A percentile compares a stretch with the other conserved stretches of the same genome.
Evolutionary conservation across 352 stramenopile genomes (phyloP).

Genomic region (Phytopythium cucurbitacearum): DNA sequence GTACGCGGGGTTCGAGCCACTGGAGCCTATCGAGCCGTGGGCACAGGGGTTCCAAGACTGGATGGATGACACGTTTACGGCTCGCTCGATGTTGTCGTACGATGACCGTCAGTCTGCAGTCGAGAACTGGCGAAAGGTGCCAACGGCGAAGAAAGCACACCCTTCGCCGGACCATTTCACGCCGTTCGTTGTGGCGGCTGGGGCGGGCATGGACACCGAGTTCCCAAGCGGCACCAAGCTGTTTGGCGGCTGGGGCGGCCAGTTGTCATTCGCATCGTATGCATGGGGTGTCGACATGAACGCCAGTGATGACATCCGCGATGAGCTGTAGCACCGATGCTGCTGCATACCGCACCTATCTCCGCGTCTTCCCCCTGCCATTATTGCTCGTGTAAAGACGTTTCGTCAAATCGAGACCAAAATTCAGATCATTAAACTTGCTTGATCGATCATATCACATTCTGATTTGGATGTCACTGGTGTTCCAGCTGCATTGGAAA

Average conservation of each 20-base stretch:
- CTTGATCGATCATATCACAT: too few species aligned
- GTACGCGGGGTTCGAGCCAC: slow-evolving; percentile 12
- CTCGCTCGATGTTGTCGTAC: slow-evolving; percentile 13
- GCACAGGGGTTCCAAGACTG: slow-evolving; percentile 28
- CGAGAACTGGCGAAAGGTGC: slow-evolving; percentile 22
- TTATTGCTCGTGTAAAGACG: too few species aligned
- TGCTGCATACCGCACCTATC: too few species aligned
- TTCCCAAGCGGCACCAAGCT: slow-evolving; percentile 22
- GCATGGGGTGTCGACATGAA: slow-evolving; percentile 20
- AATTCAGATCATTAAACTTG: too few species aligned
- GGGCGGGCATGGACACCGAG: slow-evolving; percentile 37
- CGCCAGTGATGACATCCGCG: too few species aligned
- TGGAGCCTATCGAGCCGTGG: slow-evolving; percentile 10
- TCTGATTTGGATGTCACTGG: too few species aligned
- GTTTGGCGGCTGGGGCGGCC: slow-evolving; percentile 25
- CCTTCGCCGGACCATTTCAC: slow-evolving; percentile 45
- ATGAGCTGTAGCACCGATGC: too few species aligned
- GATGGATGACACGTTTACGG: slow-evolving; percentile 28
- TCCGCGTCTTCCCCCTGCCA: too few species aligned
- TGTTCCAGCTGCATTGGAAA: too few species aligned
- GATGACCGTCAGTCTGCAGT: slow-evolving; percentile 19
- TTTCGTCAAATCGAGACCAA: too few species aligned
- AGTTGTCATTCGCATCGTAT: slow-evolving; percentile 38
- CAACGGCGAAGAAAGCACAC: slow-evolving; percentile 28
- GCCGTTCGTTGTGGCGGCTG: slow-evolving; percentile 41